These are phyloP conservation scores for Neurospora sp. DNA, from an alignment of 495 filamentous ascomycete species.

Conservation along the genomic window DNA sequence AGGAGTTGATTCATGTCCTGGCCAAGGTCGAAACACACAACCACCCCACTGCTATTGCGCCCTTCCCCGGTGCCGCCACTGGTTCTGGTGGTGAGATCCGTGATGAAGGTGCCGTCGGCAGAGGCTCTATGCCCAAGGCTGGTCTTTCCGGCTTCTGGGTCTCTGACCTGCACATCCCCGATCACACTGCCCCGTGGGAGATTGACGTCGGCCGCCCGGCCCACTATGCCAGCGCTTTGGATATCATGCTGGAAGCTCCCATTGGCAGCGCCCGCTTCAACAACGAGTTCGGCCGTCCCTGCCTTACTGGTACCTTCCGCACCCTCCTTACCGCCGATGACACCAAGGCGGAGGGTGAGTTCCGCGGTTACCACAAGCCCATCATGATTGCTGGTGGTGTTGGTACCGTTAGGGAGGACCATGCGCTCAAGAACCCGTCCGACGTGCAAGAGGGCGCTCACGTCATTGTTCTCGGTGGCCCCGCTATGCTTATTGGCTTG, in stretches of 20 bases:
- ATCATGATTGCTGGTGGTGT: conserved; percentile 98
- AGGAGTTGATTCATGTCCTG: conserved; percentile 80
- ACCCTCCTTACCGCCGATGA: conserved; percentile 63
- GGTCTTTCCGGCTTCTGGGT: conserved; percentile 90
- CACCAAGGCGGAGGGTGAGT: conserved; percentile 40
- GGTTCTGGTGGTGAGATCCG: conserved; percentile 91
- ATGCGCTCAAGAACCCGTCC: conserved; percentile 71
- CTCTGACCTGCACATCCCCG: conserved; percentile 84
- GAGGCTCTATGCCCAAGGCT: conserved; percentile 87
- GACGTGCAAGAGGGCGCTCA: conserved; percentile 74
- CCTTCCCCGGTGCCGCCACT: conserved; percentile 75
- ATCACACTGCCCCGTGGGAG: conserved; percentile 75
- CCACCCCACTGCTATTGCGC: conserved; percentile 92
- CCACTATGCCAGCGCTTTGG: conserved; percentile 84
- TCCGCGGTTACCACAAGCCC: conserved; percentile 92
- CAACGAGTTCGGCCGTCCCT: conserved; percentile 96
- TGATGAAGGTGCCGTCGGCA: conserved; percentile 88
- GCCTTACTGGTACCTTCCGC: conserved; percentile 78
- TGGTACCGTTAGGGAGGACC: conserved; percentile 88
- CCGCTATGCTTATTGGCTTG: conserved; percentile 94
- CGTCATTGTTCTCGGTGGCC: conserved; percentile 86
- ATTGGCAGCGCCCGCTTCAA: conserved; percentile 93
- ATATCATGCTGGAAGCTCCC: conserved; percentile 95
- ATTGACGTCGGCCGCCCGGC: conserved; percentile 77
- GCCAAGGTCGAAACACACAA: conserved; percentile 97